A percentile compares a stretch with the other conserved stretches of the same genome.
phyloP scores from a whole-genome alignment of 768 basidiomycete species.

The Boletellus ananiceps region DNA sequence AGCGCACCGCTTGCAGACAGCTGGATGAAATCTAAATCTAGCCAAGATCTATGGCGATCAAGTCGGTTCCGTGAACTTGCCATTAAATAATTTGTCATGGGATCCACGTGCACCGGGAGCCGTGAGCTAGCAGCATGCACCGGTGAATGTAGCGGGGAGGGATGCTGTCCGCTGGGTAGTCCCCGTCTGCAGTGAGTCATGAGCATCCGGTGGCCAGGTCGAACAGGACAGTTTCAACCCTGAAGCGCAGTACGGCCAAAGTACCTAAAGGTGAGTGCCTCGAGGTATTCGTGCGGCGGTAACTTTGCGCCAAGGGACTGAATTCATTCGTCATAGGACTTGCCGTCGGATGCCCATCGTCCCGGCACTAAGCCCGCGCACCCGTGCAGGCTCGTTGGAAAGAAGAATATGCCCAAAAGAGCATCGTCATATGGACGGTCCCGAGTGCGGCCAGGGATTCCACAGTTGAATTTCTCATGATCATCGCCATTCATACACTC shows the following conservation, averaged over 20 bases:
- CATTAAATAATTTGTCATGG: no score
- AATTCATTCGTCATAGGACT: conserved; percentile 27
- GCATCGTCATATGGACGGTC: conserved; percentile 15
- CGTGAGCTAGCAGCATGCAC: conserved; percentile 8
- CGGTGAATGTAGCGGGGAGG: conserved; percentile 7
- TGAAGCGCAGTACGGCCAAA: conserved; percentile 26
- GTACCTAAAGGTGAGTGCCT: conserved; percentile 32
- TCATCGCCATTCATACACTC: conserved; percentile 28
- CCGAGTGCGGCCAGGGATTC: conserved; percentile 20
- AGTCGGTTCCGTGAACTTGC: conserved; percentile 28
- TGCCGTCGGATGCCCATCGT: conserved; percentile 25
- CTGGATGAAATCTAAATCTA: conserved; percentile 10
- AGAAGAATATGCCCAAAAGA: conserved; percentile 8
- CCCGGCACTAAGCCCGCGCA: conserved; percentile 20
- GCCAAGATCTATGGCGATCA: conserved; percentile 21
- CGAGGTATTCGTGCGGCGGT: conserved; percentile 32
- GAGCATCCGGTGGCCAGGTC: conserved; percentile 10
- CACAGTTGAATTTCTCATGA: conserved; percentile 24
- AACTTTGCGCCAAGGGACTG: conserved; percentile 26
- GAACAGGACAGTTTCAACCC: conserved; percentile 25
- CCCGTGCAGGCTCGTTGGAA: conserved; percentile 6
- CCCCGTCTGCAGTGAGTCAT: conserved; percentile 16
- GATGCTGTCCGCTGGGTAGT: conserved; percentile 7
- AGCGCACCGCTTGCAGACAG: conserved; percentile 10
- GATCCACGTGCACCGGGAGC: conserved; percentile 18